phyloP scores from a whole-genome alignment of 306 rosid species.

The Casuarina glauca region DNA sequence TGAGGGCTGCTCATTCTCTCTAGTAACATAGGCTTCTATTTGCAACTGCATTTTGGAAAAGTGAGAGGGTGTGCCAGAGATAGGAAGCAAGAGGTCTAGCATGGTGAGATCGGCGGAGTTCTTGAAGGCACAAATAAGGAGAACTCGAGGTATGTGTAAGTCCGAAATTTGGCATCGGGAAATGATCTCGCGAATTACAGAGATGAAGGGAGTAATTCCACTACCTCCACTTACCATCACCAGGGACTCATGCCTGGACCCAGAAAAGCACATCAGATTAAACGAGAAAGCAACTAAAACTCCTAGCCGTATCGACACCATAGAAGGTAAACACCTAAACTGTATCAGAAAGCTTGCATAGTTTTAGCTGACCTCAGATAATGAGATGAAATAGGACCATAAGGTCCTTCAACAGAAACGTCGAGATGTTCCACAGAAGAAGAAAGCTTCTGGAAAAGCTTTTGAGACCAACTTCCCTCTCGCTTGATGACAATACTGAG shows the following conservation, averaged over 20 bases:
- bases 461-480: conserved; percentile 64
- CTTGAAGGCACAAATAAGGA: conserved; percentile 49
- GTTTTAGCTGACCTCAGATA: conserved; percentile 47
- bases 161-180: conserved; percentile 42
- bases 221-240: conserved; percentile 65
- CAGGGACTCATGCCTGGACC: conserved; percentile 40
- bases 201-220: conserved; percentile 64
- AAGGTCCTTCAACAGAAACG: conserved; percentile 86
- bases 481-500: conserved; percentile 53
- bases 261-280: background rate
- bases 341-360: no score
- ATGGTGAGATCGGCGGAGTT: conserved; percentile 40
- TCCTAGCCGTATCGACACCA: no score
- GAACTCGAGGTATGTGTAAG: conserved; percentile 33
- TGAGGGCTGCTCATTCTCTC: conserved; percentile 33
- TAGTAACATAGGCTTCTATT: conserved; percentile 49
- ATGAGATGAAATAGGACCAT: conserved; percentile 54
- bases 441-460: conserved; percentile 49
- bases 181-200: conserved; percentile 62
- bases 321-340: no score
- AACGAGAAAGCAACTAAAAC: background rate
- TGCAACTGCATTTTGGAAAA: conserved; percentile 29
- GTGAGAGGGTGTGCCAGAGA: conserved; percentile 16
- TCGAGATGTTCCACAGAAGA: conserved; percentile 44
- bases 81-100: conserved; percentile 49